phyloP scores from a whole-genome alignment of 257 asterid genomes.

The Ocimum tenuiflorum region DNA sequence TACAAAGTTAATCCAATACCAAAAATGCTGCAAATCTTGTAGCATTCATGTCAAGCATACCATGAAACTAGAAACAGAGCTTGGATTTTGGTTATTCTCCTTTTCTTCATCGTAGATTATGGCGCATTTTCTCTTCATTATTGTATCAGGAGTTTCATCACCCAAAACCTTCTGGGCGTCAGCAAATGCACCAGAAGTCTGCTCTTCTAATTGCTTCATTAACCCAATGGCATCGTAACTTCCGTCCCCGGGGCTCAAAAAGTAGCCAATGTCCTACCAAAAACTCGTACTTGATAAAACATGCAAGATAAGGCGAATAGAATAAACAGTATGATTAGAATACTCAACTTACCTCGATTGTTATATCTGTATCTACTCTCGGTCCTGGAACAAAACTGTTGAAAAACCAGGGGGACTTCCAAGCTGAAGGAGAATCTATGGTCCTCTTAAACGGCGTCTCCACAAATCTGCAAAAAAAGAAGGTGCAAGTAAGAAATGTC shows the following conservation, averaged over 20 bases:
- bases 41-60: slow-evolving; percentile 26
- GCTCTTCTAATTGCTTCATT: slow-evolving; percentile 91
- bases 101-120: slow-evolving; percentile 19
- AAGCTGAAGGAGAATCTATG: slow-evolving; percentile 87
- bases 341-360: slow-evolving; percentile 55
- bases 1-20: background rate
- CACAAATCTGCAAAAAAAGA: slow-evolving; percentile 38
- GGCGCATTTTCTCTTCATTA: slow-evolving; percentile 44
- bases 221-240: slow-evolving; percentile 86
- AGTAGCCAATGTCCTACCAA: slow-evolving; percentile 71
- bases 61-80: slow-evolving; percentile 34
- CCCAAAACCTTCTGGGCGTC: slow-evolving; percentile 89
- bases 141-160: slow-evolving; percentile 77
- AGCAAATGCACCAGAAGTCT: slow-evolving; percentile 83
- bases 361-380: slow-evolving; percentile 68
- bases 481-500: slow-evolving; percentile 3
- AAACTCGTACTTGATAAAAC: slow-evolving; percentile 7
- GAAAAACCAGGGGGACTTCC: slow-evolving; percentile 96
- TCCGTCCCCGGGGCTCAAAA: slow-evolving; percentile 67
- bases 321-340: background rate
- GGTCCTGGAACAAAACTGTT: slow-evolving; percentile 68
- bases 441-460: slow-evolving; percentile 79
- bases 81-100: slow-evolving; percentile 27
- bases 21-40: no score
- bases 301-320: background rate